Evolutionary conservation across 2,329 filamentous ascomycete genomes (phyloP), one percentile per base, ranked within the genome.

Genomic region (Dryadomyces quercus-mongolicae): DNA sequence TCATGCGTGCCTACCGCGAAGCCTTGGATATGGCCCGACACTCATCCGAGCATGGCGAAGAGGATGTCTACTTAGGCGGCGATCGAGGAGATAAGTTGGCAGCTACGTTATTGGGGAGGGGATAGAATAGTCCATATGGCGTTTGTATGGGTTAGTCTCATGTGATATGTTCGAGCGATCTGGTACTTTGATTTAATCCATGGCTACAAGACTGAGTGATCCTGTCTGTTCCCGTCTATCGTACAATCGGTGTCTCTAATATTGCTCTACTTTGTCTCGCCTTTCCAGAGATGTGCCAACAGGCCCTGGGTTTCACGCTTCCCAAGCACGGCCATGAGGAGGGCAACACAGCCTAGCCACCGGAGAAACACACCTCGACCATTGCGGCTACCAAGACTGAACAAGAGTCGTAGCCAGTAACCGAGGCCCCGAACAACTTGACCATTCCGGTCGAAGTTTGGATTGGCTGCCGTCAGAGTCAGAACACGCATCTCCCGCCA

Each of bases 1-100:
- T 97, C 21, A 85, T 82, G 62, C 82, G 76, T 62, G 89, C 86
- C 0, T 98, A 97, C 65, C 81, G 86, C 53, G 86, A 86, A 58
- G 87, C 87, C 34, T 74, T 95, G 2, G 87, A 94, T 62, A 73
- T 92, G 64, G 83, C 81, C 16, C 74, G 83, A 51, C 74, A 80
- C 57, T 43, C 51, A 15, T 77, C 80, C 16, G 73, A 76, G 1
- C 73, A 75, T 16, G 71, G 71, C 12, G 68, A 77, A 20, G 82
- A 81, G 25, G 79, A 78, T 59, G 66, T 81, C 45, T 84, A 82
- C 63, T 63, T 85, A 1, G 81, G 79, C 13, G 79, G 80, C 0
- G 78, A 81, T 57, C 72, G 68, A 61, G 78, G 81, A 18, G 69
- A 72, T 56, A 69, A 73, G 56, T 63, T 81, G 43, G 76, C 72